These are phyloP conservation scores for Beta corolliflora DNA, from an alignment of 179 eudicot species.

Conservation along the genomic window DNA sequence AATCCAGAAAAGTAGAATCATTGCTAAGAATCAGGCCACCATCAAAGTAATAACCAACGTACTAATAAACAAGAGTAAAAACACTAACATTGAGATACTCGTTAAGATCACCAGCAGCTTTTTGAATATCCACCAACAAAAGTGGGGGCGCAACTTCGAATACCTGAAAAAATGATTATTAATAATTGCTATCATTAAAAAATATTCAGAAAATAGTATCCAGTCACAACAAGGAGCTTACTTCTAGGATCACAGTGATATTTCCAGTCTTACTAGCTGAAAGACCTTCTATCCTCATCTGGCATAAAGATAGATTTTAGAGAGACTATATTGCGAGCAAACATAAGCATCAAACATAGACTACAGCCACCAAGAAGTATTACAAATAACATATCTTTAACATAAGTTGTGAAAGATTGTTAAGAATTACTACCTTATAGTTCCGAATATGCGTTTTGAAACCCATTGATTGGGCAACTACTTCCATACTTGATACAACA, in stretches of 20 bases:
- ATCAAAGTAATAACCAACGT: neutral
- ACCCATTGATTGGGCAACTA: constrained; percentile 98
- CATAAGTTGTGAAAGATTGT: neutral
- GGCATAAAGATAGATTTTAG: constrained; percentile 22
- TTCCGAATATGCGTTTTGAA: constrained; percentile 92
- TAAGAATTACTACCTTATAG: constrained; percentile 56
- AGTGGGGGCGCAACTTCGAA: constrained; percentile 83
- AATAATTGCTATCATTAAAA: neutral
- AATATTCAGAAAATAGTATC: neutral
- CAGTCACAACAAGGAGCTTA: constrained; percentile 31
- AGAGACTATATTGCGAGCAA: neutral
- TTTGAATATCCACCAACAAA: constrained; percentile 88
- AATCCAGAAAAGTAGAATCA: neutral
- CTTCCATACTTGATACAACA: constrained; percentile 88
- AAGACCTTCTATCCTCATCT: constrained; percentile 98
- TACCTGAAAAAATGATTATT: constrained; percentile 40
- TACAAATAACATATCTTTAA: neutral
- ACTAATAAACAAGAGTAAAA: neutral
- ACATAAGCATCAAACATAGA: neutral
- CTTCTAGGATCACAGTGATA: constrained; percentile 83
- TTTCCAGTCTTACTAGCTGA: constrained; percentile 70
- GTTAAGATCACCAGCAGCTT: constrained; percentile 71
- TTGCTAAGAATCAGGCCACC: neutral
- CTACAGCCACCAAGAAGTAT: neutral
- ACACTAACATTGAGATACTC: constrained; percentile 74